Base-by-base conservation (phyloP, 192 early-diverging fungal species). In the Neocallimastix lanati region DNA sequence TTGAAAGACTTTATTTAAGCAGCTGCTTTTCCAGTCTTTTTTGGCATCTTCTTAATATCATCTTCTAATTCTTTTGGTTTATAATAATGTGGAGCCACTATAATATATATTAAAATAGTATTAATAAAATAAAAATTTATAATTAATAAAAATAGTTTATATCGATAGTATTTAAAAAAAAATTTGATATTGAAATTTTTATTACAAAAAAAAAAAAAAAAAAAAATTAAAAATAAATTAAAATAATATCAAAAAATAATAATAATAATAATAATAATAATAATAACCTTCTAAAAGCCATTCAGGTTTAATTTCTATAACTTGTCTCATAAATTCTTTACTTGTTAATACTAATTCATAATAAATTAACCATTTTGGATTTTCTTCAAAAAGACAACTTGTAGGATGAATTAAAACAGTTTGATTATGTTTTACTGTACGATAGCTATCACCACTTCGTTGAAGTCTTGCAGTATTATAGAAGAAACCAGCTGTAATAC, bases 251-350 rank as follows among this genome's bases (percentile, higher is more conserved):
- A 15, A 38, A 38, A 15, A 38, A 38, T 38, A 38, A 38, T 38
- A 38, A 38, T 38, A 38, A 38, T 38, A 38, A 38, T 50, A 50
- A 21, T 50, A 50, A 21, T 16, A 50, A 21, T 50, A 50, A 21
- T 13, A 38, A 38, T 38, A 38, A 38, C 37, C 37, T 83, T 99
- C 97, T 77, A 89, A 83, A 79, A 94, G 85, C 92, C 94, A 96
- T 76, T 91, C 88, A 33, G 92, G 87, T 77, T 96, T 88, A 80
- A 99, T 97, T 81, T 96, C 95, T 83, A 95, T 93, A 25, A 94
- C 92, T 83, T 96, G 93, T 21, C 96, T 86, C 96, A 98, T 96
- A 83, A 95, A 99, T 87, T 99, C 96, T 81, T 93, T 91, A 78
- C 91, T 92, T 1, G 96, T 99, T 78, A 96, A 83, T 18, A 99